Conservation (phyloP, 2,329 filamentous ascomycete genomes). For the Colletotrichum sp. region DNA sequence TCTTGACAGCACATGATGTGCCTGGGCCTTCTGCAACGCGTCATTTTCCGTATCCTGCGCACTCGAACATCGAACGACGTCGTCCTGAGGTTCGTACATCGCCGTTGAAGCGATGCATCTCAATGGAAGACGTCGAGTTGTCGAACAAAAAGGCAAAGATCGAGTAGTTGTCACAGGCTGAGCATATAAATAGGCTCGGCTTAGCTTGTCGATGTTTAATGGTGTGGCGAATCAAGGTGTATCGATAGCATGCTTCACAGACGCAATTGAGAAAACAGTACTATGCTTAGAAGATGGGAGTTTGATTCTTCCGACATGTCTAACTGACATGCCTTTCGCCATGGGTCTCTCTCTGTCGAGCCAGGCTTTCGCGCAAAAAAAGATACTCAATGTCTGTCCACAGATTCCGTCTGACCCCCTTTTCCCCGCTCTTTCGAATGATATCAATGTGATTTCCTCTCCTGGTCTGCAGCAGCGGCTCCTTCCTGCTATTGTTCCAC, state of each 20-base stretch:
- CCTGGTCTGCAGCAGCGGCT: neutral
- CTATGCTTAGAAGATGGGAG: constrained; percentile 19
- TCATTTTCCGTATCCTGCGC: neutral
- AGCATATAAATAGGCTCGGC: neutral
- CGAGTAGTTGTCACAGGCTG: neutral
- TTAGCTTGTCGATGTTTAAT: neutral
- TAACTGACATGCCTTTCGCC: constrained; percentile 6
- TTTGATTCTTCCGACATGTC: constrained; percentile 15
- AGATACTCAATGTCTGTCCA: neutral
- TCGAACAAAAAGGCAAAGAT: neutral
- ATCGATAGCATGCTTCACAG: neutral
- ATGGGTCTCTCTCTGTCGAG: constrained; percentile 3
- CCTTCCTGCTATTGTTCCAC: neutral
- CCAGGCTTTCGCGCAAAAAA: neutral
- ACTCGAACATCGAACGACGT: neutral
- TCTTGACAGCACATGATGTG: neutral
- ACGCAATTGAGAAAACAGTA: neutral
- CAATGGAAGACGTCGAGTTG: neutral
- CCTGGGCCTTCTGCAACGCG: neutral
- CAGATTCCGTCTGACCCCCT: neutral
- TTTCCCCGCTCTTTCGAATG: neutral
- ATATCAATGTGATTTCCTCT: neutral
- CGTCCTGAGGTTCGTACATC: neutral
- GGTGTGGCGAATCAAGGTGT: neutral
- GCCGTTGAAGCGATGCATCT: neutral